A percentile compares a stretch with the other conserved stretches of the same genome.
Conservation (phyloP, 2,329 filamentous ascomycete genomes). For the Herpotrichia juniperi region DNA sequence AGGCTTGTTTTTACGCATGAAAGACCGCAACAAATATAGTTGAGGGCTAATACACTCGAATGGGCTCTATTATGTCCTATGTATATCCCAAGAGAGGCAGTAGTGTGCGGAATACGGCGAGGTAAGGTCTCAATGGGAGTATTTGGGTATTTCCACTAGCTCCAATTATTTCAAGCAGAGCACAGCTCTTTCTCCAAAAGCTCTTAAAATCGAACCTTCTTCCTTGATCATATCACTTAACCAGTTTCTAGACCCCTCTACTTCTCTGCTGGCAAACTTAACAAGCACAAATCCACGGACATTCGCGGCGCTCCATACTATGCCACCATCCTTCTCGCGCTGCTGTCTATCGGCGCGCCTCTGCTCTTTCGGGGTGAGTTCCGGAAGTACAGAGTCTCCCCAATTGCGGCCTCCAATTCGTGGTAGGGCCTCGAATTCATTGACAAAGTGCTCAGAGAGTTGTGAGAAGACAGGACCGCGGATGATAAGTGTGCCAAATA, state of each 20-base stretch:
- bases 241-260: slow-evolving; percentile 84
- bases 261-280: slow-evolving; percentile 83
- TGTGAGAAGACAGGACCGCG: slow-evolving; percentile 72
- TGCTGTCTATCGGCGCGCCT: slow-evolving; percentile 59
- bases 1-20: too few species aligned
- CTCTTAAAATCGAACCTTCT: slow-evolving; percentile 72
- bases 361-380: slow-evolving; percentile 51
- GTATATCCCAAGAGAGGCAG: too few species aligned
- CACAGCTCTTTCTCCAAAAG: slow-evolving; percentile 81
- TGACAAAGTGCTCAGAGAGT: slow-evolving; percentile 75
- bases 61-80: too few species aligned
- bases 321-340: slow-evolving; percentile 57
- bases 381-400: slow-evolving; percentile 50
- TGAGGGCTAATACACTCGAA: too few species aligned
- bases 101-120: too few species aligned
- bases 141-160: neutral
- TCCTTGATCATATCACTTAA: slow-evolving; percentile 74
- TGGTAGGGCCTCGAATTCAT: slow-evolving; percentile 78
- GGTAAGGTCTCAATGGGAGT: neutral
- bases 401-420: slow-evolving; percentile 85
- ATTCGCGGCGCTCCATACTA: slow-evolving; percentile 47
- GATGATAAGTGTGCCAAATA: slow-evolving; percentile 86
- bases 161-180: slow-evolving; percentile 63
- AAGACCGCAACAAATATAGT: too few species aligned
- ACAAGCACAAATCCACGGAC: slow-evolving; percentile 77